Conservation (phyloP, 306 rosid species). For the Urtica urens region DNA sequence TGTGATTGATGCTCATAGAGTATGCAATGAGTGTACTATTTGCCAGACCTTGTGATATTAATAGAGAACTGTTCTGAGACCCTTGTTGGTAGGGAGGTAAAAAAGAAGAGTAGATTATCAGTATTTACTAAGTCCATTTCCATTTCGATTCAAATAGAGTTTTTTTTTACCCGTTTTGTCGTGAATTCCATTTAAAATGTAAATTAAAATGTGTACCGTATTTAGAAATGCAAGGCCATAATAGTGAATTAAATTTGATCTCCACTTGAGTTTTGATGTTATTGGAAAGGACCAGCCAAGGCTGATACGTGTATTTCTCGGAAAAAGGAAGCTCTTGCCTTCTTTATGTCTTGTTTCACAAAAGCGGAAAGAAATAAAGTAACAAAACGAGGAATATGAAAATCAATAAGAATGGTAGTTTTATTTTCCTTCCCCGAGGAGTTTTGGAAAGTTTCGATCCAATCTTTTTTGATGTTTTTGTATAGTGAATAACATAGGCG, state of each 20-base stretch:
- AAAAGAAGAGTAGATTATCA: too few relatives aligned
- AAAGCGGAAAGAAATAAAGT: neutral
- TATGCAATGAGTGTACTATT: too few relatives aligned
- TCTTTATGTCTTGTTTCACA: constrained; percentile 6
- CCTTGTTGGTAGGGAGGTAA: too few relatives aligned
- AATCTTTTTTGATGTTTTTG: neutral
- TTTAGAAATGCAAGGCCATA: neutral
- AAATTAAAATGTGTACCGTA: constrained; percentile 1
- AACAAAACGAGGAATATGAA: neutral
- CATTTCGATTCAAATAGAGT: neutral
- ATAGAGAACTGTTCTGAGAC: too few relatives aligned
- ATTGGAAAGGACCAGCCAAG: neutral
- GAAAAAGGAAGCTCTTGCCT: constrained; percentile 1
- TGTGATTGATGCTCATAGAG: too few relatives aligned
- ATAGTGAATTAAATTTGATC: neutral
- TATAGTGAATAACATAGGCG: constrained; percentile 3
- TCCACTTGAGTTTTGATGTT: neutral
- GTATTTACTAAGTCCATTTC: neutral
- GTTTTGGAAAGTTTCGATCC: neutral
- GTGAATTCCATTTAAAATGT: neutral
- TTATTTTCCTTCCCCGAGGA: neutral
- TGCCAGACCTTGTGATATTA: too few relatives aligned
- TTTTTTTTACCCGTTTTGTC: neutral
- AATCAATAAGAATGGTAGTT: neutral
- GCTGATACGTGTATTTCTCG: constrained; percentile 1